Percentiles rank a stretch among this genome's conserved stretches.
Evolutionary conservation across 2,329 filamentous ascomycete species (phyloP).

Genomic region (Sporothrix curviconia): DNA sequence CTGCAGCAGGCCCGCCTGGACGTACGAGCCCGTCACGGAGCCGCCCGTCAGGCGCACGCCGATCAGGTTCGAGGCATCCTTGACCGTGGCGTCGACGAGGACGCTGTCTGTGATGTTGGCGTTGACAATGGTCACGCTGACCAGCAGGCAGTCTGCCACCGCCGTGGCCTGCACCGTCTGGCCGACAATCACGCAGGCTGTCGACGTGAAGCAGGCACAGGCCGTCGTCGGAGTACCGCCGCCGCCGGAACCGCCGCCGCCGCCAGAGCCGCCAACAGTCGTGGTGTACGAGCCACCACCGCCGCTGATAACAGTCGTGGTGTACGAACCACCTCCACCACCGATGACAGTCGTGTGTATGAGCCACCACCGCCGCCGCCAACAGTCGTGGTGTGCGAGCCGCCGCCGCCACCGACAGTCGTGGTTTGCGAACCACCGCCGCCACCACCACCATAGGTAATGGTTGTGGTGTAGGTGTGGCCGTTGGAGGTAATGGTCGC

Average conservation of each 20-base stretch:
- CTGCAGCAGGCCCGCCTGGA: constrained; percentile 10
- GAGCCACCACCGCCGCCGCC: neutral
- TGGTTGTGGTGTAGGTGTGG: constrained; percentile 13
- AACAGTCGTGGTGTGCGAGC: neutral
- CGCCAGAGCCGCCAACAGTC: neutral
- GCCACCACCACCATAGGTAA: neutral
- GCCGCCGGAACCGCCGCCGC: neutral
- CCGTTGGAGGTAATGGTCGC: constrained; percentile 7
- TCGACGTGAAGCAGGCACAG: constrained; percentile 15
- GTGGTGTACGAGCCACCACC: neutral
- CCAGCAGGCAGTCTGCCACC: constrained; percentile 18
- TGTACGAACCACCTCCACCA: neutral
- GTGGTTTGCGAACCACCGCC: neutral
- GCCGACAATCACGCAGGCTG: constrained; percentile 17
- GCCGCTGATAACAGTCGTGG: neutral
- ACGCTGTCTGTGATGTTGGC: constrained; percentile 15
- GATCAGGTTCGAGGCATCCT: constrained; percentile 8
- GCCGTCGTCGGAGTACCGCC: constrained; percentile 6
- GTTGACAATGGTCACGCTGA: constrained; percentile 14
- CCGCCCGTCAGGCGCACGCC: constrained; percentile 19
- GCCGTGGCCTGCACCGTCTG: constrained; percentile 16
- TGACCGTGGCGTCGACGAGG: constrained; percentile 17
- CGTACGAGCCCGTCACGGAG: constrained; percentile 6
- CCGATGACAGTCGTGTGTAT: neutral
- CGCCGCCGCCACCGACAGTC: neutral